Evolutionary conservation across 2,329 filamentous ascomycete species (phyloP).

Genomic region (Hortaea sp.): DNA sequence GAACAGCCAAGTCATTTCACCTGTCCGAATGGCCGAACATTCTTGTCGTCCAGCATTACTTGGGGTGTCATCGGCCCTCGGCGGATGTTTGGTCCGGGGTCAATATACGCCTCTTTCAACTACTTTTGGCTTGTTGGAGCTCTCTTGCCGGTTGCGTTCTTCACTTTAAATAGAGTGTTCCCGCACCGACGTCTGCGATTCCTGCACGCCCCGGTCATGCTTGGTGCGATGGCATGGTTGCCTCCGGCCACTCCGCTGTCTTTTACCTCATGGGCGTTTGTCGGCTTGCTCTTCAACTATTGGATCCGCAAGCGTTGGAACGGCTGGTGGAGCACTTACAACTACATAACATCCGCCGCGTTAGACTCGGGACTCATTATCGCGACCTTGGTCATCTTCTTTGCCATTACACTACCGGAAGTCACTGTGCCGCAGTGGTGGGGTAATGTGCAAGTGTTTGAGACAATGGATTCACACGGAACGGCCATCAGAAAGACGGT

Average conservation of each 20-base stretch:
- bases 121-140: slow-evolving; percentile 76
- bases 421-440: slow-evolving; percentile 72
- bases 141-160: slow-evolving; percentile 62
- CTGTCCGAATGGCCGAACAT: slow-evolving; percentile 75
- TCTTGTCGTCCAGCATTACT: slow-evolving; percentile 82
- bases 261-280: slow-evolving; percentile 68
- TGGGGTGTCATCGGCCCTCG: slow-evolving; percentile 68
- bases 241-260: slow-evolving; percentile 74
- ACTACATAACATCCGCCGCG: slow-evolving; percentile 76
- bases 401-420: slow-evolving; percentile 61
- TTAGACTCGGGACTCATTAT: slow-evolving; percentile 75
- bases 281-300: slow-evolving; percentile 27
- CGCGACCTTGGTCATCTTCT: slow-evolving; percentile 74
- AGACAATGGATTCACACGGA: slow-evolving; percentile 14
- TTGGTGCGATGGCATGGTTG: slow-evolving; percentile 77
- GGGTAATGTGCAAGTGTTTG: slow-evolving; percentile 60
- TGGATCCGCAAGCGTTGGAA: slow-evolving; percentile 57
- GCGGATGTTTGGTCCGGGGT: slow-evolving; percentile 69
- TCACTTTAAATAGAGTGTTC: slow-evolving; percentile 44
- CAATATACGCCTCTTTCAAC: slow-evolving; percentile 64
- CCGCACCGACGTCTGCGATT: slow-evolving; percentile 10
- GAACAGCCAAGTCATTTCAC: slow-evolving; percentile 79
- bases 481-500: slow-evolving; percentile 35
- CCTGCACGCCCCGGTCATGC: slow-evolving; percentile 53
- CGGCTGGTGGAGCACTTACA: slow-evolving; percentile 85